These are phyloP conservation scores for Thraustochytrium striatum DNA, from an alignment of 352 stramenopile species.

Conservation along the genomic window DNA sequence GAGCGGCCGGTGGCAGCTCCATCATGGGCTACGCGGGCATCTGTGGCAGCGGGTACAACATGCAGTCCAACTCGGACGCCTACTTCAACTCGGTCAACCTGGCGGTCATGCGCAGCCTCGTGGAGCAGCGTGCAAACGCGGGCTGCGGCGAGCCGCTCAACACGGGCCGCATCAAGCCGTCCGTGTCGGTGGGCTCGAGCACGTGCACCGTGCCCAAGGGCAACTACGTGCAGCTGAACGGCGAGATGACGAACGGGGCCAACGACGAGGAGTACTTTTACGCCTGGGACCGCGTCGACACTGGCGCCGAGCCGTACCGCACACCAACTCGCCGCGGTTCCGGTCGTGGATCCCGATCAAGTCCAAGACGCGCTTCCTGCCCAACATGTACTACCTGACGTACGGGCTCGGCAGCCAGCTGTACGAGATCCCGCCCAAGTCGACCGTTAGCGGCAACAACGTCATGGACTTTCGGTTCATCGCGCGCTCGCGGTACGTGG, in stretches of 20 bases:
- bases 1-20: constrained; percentile 43
- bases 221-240: constrained; percentile 27
- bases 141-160: background rate
- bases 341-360: constrained; percentile 15
- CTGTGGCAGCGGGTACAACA: constrained; percentile 18
- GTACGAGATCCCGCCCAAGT: background rate
- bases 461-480: constrained; percentile 33
- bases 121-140: background rate
- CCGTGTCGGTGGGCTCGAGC: background rate
- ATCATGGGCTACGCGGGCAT: constrained; percentile 48
- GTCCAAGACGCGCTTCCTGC: constrained; percentile 34
- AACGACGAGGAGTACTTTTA: background rate
- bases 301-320: background rate
- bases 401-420: background rate
- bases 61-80: constrained; percentile 44
- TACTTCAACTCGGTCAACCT: constrained; percentile 48
- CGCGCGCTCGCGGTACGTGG: background rate
- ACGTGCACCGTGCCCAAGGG: constrained; percentile 5
- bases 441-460: no score
- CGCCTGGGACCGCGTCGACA: constrained; percentile 42
- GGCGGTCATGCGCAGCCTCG: constrained; percentile 22
- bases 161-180: background rate
- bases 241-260: no score
- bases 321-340: background rate
- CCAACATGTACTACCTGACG: constrained; percentile 24